Conservation (phyloP, 2,329 filamentous ascomycete genomes). For the Sporothrix mexicana region DNA sequence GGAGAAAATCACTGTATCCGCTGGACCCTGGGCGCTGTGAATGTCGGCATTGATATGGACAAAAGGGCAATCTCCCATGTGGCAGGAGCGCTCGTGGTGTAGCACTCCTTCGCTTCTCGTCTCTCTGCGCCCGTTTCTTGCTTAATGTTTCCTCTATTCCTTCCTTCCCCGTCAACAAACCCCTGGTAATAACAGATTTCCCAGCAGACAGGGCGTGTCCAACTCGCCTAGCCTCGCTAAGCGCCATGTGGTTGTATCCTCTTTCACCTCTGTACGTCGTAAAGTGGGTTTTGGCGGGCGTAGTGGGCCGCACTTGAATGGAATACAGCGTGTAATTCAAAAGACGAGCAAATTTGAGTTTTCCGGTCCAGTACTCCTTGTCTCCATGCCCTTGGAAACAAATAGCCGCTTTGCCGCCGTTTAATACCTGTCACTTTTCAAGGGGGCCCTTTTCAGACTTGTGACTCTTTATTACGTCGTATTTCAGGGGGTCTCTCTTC, state of each 20-base stretch:
- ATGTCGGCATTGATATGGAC: neutral
- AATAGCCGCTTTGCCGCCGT: slow-evolving; percentile 8
- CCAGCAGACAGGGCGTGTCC: neutral
- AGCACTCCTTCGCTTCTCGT: neutral
- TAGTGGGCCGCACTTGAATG: neutral
- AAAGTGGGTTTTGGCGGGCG: no score
- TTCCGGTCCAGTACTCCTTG: no score
- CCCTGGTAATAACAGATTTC: slow-evolving; percentile 5
- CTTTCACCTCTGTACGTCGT: neutral
- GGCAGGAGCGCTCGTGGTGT: slow-evolving; percentile 3
- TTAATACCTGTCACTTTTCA: neutral
- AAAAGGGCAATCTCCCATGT: slow-evolving; percentile 6
- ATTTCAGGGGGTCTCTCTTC: no score
- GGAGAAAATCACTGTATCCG: no score
- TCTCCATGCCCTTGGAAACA: neutral
- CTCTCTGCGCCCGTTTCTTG: neutral
- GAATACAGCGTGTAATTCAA: neutral
- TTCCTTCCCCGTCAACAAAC: neutral
- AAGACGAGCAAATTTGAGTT: neutral
- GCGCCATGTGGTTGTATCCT: slow-evolving; percentile 12
- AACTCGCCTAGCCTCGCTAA: neutral
- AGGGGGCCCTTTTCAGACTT: no score
- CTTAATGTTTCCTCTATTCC: neutral
- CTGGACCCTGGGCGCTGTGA: neutral
- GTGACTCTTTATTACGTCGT: no score